A percentile compares a stretch with the other conserved stretches of the same genome.
phyloP scores from a whole-genome alignment of 2,329 filamentous ascomycete species.

The Ophiostoma perfectum region DNA sequence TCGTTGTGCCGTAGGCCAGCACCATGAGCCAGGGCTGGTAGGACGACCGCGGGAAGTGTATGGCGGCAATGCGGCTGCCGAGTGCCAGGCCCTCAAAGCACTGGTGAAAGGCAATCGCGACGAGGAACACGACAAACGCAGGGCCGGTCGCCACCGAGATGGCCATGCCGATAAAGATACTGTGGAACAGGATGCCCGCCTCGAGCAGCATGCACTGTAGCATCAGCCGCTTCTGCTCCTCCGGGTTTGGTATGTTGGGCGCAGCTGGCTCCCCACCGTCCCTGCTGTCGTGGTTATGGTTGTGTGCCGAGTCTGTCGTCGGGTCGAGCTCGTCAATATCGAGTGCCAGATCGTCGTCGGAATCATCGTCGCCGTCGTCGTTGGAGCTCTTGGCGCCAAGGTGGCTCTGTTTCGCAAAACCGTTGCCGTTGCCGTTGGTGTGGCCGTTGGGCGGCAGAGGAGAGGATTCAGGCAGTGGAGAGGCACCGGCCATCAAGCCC shows the following conservation, averaged over 20 bases:
- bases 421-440: constrained; percentile 19
- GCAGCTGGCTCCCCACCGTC: constrained; percentile 27
- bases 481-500: constrained; percentile 54
- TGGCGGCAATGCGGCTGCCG: constrained; percentile 75
- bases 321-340: constrained; percentile 56
- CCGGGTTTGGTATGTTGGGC: constrained; percentile 36
- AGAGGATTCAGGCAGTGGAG: constrained; percentile 53
- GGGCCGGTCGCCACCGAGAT: constrained; percentile 75
- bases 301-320: constrained; percentile 17
- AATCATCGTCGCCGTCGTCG: constrained; percentile 36
- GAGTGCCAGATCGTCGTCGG: constrained; percentile 52
- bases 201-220: constrained; percentile 75
- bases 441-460: constrained; percentile 33
- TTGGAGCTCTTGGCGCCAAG: constrained; percentile 25
- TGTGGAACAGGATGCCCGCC: constrained; percentile 75
- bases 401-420: constrained; percentile 28
- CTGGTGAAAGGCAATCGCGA: constrained; percentile 80
- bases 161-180: constrained; percentile 79
- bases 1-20: constrained; percentile 68
- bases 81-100: constrained; percentile 85
- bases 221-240: constrained; percentile 61
- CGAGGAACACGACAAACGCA: constrained; percentile 70
- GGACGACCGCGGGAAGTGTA: constrained; percentile 70
- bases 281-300: background rate
- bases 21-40: constrained; percentile 79